Conservation (phyloP, 1,284 basidiomycete species). For the Ceratobasidium sp. region DNA sequence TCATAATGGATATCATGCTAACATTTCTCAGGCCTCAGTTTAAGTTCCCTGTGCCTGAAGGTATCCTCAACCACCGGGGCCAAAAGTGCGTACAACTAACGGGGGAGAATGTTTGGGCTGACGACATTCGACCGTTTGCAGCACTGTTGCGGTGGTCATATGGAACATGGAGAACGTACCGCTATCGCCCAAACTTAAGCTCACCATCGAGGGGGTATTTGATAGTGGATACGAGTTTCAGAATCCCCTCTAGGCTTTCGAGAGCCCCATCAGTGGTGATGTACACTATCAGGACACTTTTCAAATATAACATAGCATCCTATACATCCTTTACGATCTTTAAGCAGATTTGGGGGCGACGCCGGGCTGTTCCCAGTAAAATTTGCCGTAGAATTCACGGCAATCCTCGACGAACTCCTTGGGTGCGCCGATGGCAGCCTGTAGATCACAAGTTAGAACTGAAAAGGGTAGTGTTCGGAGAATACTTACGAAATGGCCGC, state of each 20-base stretch:
- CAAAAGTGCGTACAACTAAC: slow-evolving; percentile 68
- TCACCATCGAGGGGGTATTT: slow-evolving; percentile 37
- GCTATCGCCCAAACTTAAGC: slow-evolving; percentile 32
- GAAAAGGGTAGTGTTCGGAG: too few relatives aligned
- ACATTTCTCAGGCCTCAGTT: slow-evolving; percentile 69
- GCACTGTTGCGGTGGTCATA: slow-evolving; percentile 73
- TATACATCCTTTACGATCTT: neutral
- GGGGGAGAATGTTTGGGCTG: neutral
- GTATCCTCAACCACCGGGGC: slow-evolving; percentile 78
- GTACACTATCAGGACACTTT: slow-evolving; percentile 16
- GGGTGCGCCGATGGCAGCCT: slow-evolving; percentile 31
- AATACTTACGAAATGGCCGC: slow-evolving; percentile 40
- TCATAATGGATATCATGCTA: slow-evolving; percentile 21
- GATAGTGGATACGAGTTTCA: slow-evolving; percentile 44
- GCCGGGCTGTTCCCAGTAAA: slow-evolving; percentile 43
- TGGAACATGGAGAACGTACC: slow-evolving; percentile 47
- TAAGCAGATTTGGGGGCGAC: slow-evolving; percentile 22
- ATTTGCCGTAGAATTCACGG: slow-evolving; percentile 42
- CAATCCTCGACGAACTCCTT: slow-evolving; percentile 37
- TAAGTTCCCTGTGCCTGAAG: slow-evolving; percentile 82
- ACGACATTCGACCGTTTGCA: slow-evolving; percentile 53
- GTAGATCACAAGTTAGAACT: neutral
- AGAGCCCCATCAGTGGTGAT: neutral
- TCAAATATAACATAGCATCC: neutral
- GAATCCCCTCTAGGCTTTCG: neutral